Percentiles rank a stretch among this genome's conserved stretches.
These are phyloP conservation scores for Botrytis elliptica DNA, from an alignment of 2,329 filamentous ascomycete genomes.

Conservation along the genomic window DNA sequence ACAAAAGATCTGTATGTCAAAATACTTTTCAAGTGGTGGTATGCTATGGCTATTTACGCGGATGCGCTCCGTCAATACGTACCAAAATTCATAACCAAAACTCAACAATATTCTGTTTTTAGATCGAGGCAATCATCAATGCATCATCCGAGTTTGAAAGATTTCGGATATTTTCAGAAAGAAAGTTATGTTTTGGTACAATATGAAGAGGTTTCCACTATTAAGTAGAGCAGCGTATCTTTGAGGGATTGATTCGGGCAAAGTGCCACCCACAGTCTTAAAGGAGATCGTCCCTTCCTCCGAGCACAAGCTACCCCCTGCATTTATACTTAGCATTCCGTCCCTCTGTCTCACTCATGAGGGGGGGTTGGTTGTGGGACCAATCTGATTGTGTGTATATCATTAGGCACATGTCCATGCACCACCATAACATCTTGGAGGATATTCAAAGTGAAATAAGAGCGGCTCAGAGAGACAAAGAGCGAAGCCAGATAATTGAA, in stretches of 20 bases:
- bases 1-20: not conserved
- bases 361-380: too few relatives aligned
- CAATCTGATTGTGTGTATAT: not conserved
- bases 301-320: not conserved
- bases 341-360: not conserved
- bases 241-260: fast-evolving
- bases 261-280: not conserved
- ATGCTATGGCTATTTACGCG: not conserved
- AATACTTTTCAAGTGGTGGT: not conserved
- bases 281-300: fast-evolving
- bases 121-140: not conserved
- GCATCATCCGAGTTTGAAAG: not conserved
- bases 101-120: not conserved
- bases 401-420: not conserved
- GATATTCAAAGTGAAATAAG: not conserved
- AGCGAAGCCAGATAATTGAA: not conserved
- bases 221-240: not conserved
- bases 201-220: not conserved
- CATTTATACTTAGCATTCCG: fast-evolving
- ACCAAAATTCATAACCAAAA: not conserved
- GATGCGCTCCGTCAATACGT: fast-evolving
- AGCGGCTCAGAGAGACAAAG: not conserved
- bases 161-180: not conserved
- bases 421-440: not conserved
- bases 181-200: not conserved